Conservation (phyloP, 2,329 filamentous ascomycete species). For the Alternaria angustiovoidea region DNA sequence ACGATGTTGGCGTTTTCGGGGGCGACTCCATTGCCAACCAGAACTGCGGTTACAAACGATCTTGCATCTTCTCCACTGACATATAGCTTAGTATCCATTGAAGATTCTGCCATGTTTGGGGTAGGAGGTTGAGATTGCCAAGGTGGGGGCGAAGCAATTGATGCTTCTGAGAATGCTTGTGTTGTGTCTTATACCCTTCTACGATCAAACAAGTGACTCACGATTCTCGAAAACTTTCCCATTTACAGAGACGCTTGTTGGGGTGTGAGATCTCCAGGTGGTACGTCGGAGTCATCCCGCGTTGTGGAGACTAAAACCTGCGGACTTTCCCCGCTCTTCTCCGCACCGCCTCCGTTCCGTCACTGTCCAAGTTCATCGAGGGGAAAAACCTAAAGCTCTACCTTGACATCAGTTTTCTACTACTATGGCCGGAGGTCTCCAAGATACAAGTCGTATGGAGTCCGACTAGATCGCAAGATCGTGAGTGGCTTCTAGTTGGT, state of each 20-base stretch:
- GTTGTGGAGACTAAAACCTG: not conserved
- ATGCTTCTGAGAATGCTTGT: not conserved
- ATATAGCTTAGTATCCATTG: conserved; percentile 3
- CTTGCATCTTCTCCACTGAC: conserved; percentile 24
- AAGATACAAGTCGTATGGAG: not conserved
- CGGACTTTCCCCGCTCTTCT: conserved; percentile 1
- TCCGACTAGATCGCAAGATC: not conserved
- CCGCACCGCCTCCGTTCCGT: not conserved
- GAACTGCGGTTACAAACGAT: conserved; percentile 62
- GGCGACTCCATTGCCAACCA: conserved; percentile 68
- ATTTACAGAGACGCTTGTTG: not conserved
- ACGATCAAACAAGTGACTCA: not conserved
- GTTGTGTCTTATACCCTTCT: not conserved
- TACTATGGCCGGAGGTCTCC: accelerated
- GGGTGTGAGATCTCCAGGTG: not conserved
- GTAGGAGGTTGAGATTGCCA: not conserved
- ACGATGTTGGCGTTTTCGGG: conserved; percentile 66
- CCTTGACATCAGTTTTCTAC: not conserved
- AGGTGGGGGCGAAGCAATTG: not conserved
- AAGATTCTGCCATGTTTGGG: not conserved
- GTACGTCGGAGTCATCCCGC: not conserved
- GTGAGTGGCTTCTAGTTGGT: not conserved
- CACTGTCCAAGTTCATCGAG: not conserved
- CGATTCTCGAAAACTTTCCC: not conserved
- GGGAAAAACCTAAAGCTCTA: not conserved